Evolutionary conservation across 345 rosid genomes (phyloP).

Genomic region (Populus pruinosa): DNA sequence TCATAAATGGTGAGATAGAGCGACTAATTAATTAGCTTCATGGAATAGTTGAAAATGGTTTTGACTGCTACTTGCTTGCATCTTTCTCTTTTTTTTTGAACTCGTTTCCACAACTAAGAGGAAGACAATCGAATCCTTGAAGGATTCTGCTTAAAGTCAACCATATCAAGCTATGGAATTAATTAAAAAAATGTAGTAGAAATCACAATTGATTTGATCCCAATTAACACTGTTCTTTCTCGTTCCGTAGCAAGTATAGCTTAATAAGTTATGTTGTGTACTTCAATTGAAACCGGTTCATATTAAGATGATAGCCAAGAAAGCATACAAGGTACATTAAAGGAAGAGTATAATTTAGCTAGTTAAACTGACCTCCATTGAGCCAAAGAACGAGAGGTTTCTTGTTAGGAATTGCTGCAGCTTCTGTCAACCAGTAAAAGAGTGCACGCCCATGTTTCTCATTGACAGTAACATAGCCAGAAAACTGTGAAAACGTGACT

Average conservation of each 20-base stretch:
- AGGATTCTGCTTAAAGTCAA: not conserved
- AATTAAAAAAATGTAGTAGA: not conserved
- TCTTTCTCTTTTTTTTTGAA: not conserved
- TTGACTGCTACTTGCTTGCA: not conserved
- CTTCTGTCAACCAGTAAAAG: constrained; percentile 87
- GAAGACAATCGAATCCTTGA: not conserved
- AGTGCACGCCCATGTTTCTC: constrained; percentile 68
- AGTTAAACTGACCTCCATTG: constrained; percentile 69
- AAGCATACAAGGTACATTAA: not conserved
- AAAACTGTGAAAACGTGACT: constrained; percentile 69
- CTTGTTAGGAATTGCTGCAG: constrained; percentile 42
- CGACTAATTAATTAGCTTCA: not conserved
- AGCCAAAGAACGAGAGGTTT: constrained; percentile 97
- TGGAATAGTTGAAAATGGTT: not conserved
- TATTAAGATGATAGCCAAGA: not conserved
- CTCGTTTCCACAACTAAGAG: not conserved
- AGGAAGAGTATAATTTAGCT: not conserved
- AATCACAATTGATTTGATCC: not conserved
- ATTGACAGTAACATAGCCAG: constrained; percentile 79
- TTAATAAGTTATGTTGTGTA: not conserved
- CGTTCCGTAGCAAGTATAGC: not conserved
- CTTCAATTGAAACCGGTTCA: not conserved
- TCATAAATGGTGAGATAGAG: not conserved
- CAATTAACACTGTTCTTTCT: not conserved
- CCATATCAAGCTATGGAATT: not conserved